Base-by-base conservation (phyloP, 2,329 filamentous ascomycete species). In the Ascocoryne sarcoides region DNA sequence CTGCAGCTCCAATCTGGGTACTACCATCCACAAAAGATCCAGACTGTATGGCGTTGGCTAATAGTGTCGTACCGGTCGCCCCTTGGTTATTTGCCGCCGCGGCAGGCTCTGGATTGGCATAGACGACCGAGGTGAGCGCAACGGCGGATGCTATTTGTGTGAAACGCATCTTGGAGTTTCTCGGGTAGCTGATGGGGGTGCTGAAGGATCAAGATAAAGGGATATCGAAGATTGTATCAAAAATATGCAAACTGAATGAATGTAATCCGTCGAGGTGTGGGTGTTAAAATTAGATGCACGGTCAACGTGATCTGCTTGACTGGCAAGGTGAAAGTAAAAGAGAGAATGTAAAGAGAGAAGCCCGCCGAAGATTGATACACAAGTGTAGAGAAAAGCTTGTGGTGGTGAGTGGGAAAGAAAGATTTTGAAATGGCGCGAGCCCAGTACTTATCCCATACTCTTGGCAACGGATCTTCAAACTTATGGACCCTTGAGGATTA, bases 221-320 rank as follows among this genome's bases (percentile, higher is more conserved):
- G 44, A 32, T 36, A 37, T 35, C 43, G 35, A 42, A 50, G 32
- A 39, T 26, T 42, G 36, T 38, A 40, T 30, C 36, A 36, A 37
- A 42, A 41, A 46, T 43, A 39, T 26, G 23, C 23, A 42, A 43
- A 49, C 48, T 47, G 43, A 56, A 52, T 46, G 49, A 54, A 47
- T 53, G 51, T 43, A 50, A 48, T 52, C 56, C 56, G 56, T 59
- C 39, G 54, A 58, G 57, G 56, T 48, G 56, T 56, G 41, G 37
- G 36, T 40, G 47, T 35, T 35, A 39, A 37, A 55, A 53, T 52
- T 52, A 56, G 54, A 60, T 56, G 42, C 57, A 56, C 57, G 57
- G 40, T 60, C 57, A 56, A 60, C 57, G 57, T 54, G 56, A 58
- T 59, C 57, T 57, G 45, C 54, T 60, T 56, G 55, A 55, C 56